phyloP scores from a whole-genome alignment of 805 yeast species.

The Saturnispora sekii region DNA sequence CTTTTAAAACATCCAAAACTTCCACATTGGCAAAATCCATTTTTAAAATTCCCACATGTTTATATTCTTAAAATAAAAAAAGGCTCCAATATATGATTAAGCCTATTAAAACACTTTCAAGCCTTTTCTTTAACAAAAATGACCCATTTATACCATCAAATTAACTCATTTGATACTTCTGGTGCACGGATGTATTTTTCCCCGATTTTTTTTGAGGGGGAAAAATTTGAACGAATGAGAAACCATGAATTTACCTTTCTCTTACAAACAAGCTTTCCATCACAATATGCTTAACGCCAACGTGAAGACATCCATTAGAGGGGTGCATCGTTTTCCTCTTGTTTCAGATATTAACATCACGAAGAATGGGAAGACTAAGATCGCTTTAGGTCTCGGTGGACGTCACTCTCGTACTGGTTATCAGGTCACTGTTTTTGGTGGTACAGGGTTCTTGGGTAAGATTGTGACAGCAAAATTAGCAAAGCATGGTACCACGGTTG shows the following conservation, averaged over 20 bases:
- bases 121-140: too few species aligned
- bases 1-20: too few species aligned
- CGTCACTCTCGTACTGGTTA: slow-evolving; percentile 79
- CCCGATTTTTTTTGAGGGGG: background rate
- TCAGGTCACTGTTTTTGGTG: slow-evolving; percentile 84
- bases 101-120: too few species aligned
- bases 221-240: slow-evolving; percentile 3
- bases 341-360: slow-evolving; percentile 62
- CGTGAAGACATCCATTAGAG: slow-evolving; percentile 9
- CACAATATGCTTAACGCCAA: slow-evolving; percentile 3
- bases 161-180: background rate
- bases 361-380: slow-evolving; percentile 61
- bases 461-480: slow-evolving; percentile 64
- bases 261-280: background rate
- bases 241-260: background rate
- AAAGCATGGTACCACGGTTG: slow-evolving; percentile 68
- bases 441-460: slow-evolving; percentile 70
- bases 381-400: slow-evolving; percentile 71
- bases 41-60: too few species aligned
- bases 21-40: too few species aligned
- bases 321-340: slow-evolving; percentile 27
- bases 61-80: too few species aligned
- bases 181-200: slow-evolving; percentile 3
- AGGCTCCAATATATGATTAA: too few species aligned
- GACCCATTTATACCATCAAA: background rate